Evolutionary conservation across 345 rosid genomes (phyloP).

Genomic region (Murraya paniculata): DNA sequence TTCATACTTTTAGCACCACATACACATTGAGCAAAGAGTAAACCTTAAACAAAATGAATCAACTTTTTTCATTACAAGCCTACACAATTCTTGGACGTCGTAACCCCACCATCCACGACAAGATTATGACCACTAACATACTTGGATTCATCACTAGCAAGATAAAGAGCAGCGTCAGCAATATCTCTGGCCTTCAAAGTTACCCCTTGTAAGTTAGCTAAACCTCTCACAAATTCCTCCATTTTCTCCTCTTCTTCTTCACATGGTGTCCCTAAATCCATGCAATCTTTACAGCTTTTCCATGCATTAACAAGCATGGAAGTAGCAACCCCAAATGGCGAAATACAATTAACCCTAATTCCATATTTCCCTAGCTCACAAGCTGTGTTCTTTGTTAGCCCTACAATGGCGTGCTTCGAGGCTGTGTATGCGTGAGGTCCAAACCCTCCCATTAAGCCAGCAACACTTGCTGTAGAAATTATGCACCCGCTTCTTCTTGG

Average conservation of each 20-base stretch:
- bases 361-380: slow-evolving; percentile 74
- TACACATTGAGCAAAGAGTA: neutral
- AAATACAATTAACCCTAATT: slow-evolving; percentile 76
- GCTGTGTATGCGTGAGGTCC: slow-evolving; percentile 79
- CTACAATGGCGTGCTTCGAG: slow-evolving; percentile 80
- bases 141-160: slow-evolving; percentile 80
- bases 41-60: neutral
- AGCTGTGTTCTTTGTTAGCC: slow-evolving; percentile 71
- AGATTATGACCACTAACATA: slow-evolving; percentile 84
- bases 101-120: slow-evolving; percentile 82
- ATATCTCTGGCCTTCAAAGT: slow-evolving; percentile 59
- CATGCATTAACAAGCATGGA: slow-evolving; percentile 68
- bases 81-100: slow-evolving; percentile 68
- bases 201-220: slow-evolving; percentile 55
- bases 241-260: slow-evolving; percentile 52
- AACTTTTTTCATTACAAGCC: slow-evolving; percentile 52
- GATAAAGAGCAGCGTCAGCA: slow-evolving; percentile 77
- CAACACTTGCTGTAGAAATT: slow-evolving; percentile 73
- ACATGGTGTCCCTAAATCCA: slow-evolving; percentile 28
- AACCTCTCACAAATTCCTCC: slow-evolving; percentile 64
- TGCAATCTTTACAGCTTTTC: slow-evolving; percentile 31
- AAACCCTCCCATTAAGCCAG: slow-evolving; percentile 76
- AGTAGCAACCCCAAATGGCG: slow-evolving; percentile 87
- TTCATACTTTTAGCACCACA: neutral
- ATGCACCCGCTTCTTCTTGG: slow-evolving; percentile 57